Conservation (phyloP, 2,329 filamentous ascomycete species). For the Aurifilum marmelostoma region DNA sequence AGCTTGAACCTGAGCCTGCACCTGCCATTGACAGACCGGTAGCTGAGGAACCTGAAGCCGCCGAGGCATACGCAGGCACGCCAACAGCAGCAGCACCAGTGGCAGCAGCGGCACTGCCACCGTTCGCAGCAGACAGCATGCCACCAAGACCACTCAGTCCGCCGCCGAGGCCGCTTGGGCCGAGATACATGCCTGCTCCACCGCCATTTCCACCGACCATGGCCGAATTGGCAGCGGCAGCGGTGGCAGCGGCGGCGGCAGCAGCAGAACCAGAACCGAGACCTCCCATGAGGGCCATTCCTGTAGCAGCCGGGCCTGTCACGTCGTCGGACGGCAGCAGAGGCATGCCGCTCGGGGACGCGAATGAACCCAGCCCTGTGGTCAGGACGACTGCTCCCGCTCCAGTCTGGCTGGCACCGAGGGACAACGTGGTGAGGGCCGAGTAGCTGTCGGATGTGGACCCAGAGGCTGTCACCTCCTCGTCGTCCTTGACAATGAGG, state of each 20-base stretch:
- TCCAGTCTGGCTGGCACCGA: constrained; percentile 12
- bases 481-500: constrained; percentile 22
- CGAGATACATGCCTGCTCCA: background rate
- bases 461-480: constrained; percentile 10
- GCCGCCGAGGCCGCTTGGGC: constrained; percentile 1
- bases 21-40: background rate
- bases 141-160: background rate
- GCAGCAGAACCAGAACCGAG: constrained; percentile 4
- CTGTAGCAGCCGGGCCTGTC: background rate
- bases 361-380: background rate
- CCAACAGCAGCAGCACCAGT: background rate
- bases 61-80: constrained; percentile 2
- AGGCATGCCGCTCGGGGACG: background rate
- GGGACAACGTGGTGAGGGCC: constrained; percentile 22
- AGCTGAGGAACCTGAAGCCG: constrained; percentile 8
- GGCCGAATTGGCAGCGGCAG: background rate
- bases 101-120: background rate
- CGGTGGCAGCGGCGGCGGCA: background rate
- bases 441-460: constrained; percentile 17
- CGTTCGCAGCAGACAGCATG: background rate
- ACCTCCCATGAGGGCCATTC: background rate
- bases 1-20: background rate
- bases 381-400: constrained; percentile 7
- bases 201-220: background rate
- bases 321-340: background rate